Percentiles rank a stretch among this genome's conserved stretches.
phyloP scores from a whole-genome alignment of 805 yeast genomes.

The Myxozyma mucilagina region DNA sequence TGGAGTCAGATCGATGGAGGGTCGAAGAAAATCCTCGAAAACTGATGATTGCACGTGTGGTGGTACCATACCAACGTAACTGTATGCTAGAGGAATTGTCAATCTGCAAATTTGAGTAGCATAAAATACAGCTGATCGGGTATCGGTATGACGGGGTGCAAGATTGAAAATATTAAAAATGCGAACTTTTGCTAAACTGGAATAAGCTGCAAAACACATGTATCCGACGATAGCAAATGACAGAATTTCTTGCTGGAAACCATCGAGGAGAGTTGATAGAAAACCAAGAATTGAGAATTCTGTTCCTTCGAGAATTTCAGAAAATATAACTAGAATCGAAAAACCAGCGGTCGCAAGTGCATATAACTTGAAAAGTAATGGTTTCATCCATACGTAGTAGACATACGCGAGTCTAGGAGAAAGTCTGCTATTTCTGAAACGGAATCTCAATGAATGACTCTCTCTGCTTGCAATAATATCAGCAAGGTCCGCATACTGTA shows the following conservation, averaged over 20 bases:
- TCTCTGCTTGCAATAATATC: constrained; percentile 54
- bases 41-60: constrained; percentile 44
- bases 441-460: constrained; percentile 35
- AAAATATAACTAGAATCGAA: constrained; percentile 62
- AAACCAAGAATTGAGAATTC: constrained; percentile 60
- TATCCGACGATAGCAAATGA: constrained; percentile 55
- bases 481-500: constrained; percentile 54
- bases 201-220: constrained; percentile 68
- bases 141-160: constrained; percentile 69
- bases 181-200: constrained; percentile 64
- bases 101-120: constrained; percentile 78
- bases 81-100: constrained; percentile 79
- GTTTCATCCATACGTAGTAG: constrained; percentile 49
- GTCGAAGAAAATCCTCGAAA: constrained; percentile 74
- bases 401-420: constrained; percentile 48
- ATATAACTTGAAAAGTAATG: constrained; percentile 47
- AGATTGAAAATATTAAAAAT: constrained; percentile 76
- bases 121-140: constrained; percentile 72
- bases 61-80: constrained; percentile 67
- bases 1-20: constrained; percentile 72
- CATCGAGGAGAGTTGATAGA: constrained; percentile 44
- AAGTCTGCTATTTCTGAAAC: constrained; percentile 37
- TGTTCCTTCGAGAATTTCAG: constrained; percentile 75
- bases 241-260: constrained; percentile 44
- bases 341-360: constrained; percentile 48